Conservation (phyloP, 202 grass and related monocot genomes). For the Elaeis oleifera region DNA sequence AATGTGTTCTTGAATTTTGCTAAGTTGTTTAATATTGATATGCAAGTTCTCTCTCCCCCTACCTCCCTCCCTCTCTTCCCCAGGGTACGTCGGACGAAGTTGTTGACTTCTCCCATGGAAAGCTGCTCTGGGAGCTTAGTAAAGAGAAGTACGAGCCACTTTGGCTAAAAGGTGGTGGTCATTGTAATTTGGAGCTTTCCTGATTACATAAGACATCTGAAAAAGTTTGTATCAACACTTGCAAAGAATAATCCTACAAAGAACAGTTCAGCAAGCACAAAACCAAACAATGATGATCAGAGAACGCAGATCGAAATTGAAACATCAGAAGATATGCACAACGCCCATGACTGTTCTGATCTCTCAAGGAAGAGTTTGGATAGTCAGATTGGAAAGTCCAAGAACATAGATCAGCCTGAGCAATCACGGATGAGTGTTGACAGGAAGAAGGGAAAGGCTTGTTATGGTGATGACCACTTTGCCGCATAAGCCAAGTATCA, state of each 20-base stretch:
- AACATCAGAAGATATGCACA: background rate
- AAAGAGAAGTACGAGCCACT: slow-evolving; percentile 16
- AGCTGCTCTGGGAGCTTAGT: slow-evolving; percentile 16
- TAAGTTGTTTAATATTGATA: too few species aligned
- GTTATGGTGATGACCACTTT: slow-evolving; percentile 3
- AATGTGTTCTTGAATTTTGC: too few species aligned
- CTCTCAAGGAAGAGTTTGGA: slow-evolving; percentile 20
- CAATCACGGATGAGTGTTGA: slow-evolving; percentile 14
- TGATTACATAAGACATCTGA: slow-evolving; percentile 6
- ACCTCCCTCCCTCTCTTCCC: too few species aligned
- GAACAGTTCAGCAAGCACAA: too few species aligned
- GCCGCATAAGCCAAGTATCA: too few species aligned
- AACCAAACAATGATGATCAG: too few species aligned
- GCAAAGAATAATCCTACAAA: too few species aligned
- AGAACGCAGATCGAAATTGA: background rate
- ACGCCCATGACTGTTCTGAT: slow-evolving; percentile 1
- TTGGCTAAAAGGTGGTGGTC: slow-evolving; percentile 6
- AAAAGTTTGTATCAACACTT: slow-evolving; percentile 7
- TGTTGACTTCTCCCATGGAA: slow-evolving; percentile 12
- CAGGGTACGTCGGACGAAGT: slow-evolving; percentile 3
- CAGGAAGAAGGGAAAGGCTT: slow-evolving; percentile 15
- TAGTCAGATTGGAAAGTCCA: slow-evolving; percentile 2
- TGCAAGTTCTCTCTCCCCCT: too few species aligned
- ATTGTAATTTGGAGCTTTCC: slow-evolving; percentile 15
- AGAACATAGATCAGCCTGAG: background rate